These are phyloP conservation scores for Aphanoascus verrucosus DNA, from an alignment of 2,329 filamentous ascomycete genomes.

Conservation along the genomic window DNA sequence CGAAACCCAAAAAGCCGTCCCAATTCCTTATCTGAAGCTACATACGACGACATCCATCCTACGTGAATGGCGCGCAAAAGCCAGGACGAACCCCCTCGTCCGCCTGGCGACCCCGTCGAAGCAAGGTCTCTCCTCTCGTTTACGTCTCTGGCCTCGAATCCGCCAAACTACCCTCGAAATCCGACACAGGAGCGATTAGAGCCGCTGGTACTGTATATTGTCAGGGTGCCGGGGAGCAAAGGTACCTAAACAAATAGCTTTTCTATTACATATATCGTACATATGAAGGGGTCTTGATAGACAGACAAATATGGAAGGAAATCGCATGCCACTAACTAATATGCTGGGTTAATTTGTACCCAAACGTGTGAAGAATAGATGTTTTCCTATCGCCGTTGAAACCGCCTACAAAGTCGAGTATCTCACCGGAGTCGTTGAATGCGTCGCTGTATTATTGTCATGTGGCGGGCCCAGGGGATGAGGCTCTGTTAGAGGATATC, in stretches of 20 bases:
- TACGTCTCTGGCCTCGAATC: slow-evolving; percentile 71
- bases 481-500: slow-evolving; percentile 31
- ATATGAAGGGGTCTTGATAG: background rate
- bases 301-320: slow-evolving; percentile 11
- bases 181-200: slow-evolving; percentile 58
- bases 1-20: too few species aligned
- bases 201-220: slow-evolving; percentile 78
- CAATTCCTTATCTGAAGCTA: background rate
- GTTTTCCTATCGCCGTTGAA: slow-evolving; percentile 86
- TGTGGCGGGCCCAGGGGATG: slow-evolving; percentile 54
- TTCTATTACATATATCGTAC: background rate
- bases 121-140: slow-evolving; percentile 73
- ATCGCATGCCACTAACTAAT: background rate
- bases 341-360: slow-evolving; percentile 6
- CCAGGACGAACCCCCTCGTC: slow-evolving; percentile 1
- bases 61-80: slow-evolving; percentile 6
- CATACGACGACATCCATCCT: background rate
- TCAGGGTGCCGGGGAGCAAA: slow-evolving; percentile 80
- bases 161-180: slow-evolving; percentile 72
- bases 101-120: slow-evolving; percentile 43
- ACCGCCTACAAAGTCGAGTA: slow-evolving; percentile 68
- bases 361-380: slow-evolving; percentile 46
- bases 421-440: slow-evolving; percentile 76
- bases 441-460: slow-evolving; percentile 89
- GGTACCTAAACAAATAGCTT: slow-evolving; percentile 41